Evolutionary conservation across 2,329 filamentous ascomycete species (phyloP).

Genomic region (Xylariaceae sp.): DNA sequence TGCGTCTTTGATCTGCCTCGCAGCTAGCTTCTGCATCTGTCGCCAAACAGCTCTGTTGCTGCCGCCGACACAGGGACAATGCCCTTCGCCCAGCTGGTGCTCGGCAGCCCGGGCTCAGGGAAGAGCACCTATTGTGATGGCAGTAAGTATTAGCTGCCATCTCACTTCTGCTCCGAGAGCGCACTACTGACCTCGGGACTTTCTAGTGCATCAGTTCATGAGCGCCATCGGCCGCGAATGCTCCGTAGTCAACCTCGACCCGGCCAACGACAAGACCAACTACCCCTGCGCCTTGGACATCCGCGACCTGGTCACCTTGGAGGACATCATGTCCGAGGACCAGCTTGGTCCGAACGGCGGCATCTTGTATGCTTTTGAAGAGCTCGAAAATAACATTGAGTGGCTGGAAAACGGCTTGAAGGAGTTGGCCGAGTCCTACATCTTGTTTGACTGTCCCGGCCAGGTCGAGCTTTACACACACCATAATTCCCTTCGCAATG

Average conservation of each 20-base stretch:
- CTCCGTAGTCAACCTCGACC: slow-evolving; percentile 93
- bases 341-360: slow-evolving; percentile 87
- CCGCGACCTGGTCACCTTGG: slow-evolving; percentile 76
- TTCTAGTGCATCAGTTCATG: slow-evolving; percentile 87
- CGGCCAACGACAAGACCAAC: slow-evolving; percentile 86
- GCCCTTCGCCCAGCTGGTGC: slow-evolving; percentile 69
- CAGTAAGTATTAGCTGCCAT: slow-evolving; percentile 42
- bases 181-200: slow-evolving; percentile 1
- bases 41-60: too few relatives aligned
- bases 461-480: slow-evolving; percentile 97
- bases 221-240: slow-evolving; percentile 90
- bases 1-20: too few relatives aligned
- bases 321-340: slow-evolving; percentile 92
- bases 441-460: slow-evolving; percentile 92
- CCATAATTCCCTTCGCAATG: slow-evolving; percentile 82
- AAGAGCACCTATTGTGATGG: slow-evolving; percentile 99
- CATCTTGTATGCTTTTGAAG: slow-evolving; percentile 87
- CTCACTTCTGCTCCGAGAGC: slow-evolving; percentile 2
- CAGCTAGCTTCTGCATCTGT: too few relatives aligned
- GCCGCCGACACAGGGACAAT: too few relatives aligned
- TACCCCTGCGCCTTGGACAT: slow-evolving; percentile 91
- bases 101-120: slow-evolving; percentile 89
- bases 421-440: slow-evolving; percentile 78
- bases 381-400: slow-evolving; percentile 87
- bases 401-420: slow-evolving; percentile 81